phyloP scores from a whole-genome alignment of 2,329 filamentous ascomycete species.

The Aspergillus viridinutans region DNA sequence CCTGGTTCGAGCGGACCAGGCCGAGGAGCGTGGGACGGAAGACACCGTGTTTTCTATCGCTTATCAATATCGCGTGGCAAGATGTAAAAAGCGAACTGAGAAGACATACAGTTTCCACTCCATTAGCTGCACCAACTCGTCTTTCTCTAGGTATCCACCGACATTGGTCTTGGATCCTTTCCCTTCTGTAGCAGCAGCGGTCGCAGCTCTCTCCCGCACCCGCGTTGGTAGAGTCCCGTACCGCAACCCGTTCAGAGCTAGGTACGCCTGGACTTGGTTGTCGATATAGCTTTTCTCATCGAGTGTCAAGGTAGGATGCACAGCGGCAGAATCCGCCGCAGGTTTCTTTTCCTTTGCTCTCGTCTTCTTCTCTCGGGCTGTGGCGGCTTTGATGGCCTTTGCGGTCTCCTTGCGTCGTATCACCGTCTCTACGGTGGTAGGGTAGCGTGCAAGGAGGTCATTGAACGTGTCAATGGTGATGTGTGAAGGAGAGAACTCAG shows the following conservation, averaged over 20 bases:
- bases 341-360: slow-evolving; percentile 2
- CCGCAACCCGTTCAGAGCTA: slow-evolving; percentile 35
- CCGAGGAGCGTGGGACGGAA: slow-evolving; percentile 38
- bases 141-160: slow-evolving; percentile 24
- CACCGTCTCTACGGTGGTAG: slow-evolving; percentile 21
- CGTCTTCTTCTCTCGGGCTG: background rate
- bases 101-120: slow-evolving; percentile 43
- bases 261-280: slow-evolving; percentile 21
- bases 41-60: slow-evolving; percentile 36
- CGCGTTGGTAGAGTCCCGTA: slow-evolving; percentile 31
- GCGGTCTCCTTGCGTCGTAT: slow-evolving; percentile 18
- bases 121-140: slow-evolving; percentile 36
- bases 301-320: background rate
- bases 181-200: slow-evolving; percentile 10
- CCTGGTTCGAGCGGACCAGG: slow-evolving; percentile 36
- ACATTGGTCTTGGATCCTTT: slow-evolving; percentile 6
- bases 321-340: background rate
- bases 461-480: slow-evolving; percentile 26
- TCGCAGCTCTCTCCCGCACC: slow-evolving; percentile 17
- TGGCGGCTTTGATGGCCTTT: slow-evolving; percentile 7
- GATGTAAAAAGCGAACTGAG: background rate
- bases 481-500: slow-evolving; percentile 18
- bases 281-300: slow-evolving; percentile 5
- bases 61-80: background rate
- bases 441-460: slow-evolving; percentile 24